Base-by-base conservation (phyloP, 192 early-diverging fungal genomes). In the Physocladia obscura region DNA sequence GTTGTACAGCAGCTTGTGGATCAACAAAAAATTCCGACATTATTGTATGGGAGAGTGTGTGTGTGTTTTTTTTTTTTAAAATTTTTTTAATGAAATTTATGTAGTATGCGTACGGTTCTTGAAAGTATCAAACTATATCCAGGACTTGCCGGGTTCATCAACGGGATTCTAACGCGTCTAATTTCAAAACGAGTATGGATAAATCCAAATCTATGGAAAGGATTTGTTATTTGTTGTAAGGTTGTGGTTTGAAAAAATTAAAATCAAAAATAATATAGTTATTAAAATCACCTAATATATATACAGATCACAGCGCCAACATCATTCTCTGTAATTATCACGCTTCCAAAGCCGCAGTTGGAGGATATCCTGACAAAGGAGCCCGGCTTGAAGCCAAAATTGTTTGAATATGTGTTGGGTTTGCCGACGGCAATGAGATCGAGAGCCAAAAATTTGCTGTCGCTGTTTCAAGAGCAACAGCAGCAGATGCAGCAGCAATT, bases 181-280 rank as follows among this genome's bases (percentile, higher is more conserved):
- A 81, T 92, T 24, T 62, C 69, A 22, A 90, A 88, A 69, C 76
- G 86, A 44, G 81, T 93, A 5, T 93, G 91, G 91, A 77, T 64
- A 2, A 74, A 83, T 22, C 76, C 78, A 8, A 85, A 83, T 32
- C 78, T 93, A 0, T 93, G 91, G 91, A 85, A 87, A 57, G 91
- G 91, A 22, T 93, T 92, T 71, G 76, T 91, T 2, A 77, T 82
- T 24, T 89, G 87, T 63, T 81, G 79, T 32, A 79, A 83, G 62
- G 79, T 90, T 55, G n/a, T n/a, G n/a, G n/a, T n/a, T n/a, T n/a
- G n/a, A n/a, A n/a, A n/a, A n/a, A n/a, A n/a, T n/a, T n/a, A n/a
- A 44, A n/a, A n/a, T n/a, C n/a, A 37, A 31, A n/a, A 11, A n/a
- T 60, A 11, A 36, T 21, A 15, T 60, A 38, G 32, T 35, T 35